A percentile compares a stretch with the other conserved stretches of the same genome.
Evolutionary conservation across 1,284 basidiomycete species (phyloP).

Genomic region (Cryptococcus deneoformans): DNA sequence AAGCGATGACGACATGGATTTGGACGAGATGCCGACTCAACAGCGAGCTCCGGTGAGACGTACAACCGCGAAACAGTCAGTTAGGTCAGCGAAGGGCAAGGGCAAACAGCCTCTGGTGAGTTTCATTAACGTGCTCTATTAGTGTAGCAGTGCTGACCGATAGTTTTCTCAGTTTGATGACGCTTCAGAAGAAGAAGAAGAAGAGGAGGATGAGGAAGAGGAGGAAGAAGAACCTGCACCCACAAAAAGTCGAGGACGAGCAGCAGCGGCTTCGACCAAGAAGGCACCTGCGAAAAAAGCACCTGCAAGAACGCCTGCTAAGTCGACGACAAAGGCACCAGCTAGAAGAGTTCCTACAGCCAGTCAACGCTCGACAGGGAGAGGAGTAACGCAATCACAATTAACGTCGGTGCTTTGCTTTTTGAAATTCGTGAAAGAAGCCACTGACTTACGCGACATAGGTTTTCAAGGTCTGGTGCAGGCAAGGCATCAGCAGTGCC

Average conservation of each 20-base stretch:
- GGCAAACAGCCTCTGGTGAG: slow-evolving; percentile 54
- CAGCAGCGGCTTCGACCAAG: slow-evolving; percentile 49
- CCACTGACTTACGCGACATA: background rate
- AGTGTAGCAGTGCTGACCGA: too few relatives aligned
- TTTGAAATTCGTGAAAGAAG: background rate
- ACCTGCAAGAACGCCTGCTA: too few relatives aligned
- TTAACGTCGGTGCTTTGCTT: slow-evolving; percentile 45
- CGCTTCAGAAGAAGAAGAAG: slow-evolving; percentile 42
- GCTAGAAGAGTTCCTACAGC: slow-evolving; percentile 26
- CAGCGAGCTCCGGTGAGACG: slow-evolving; percentile 40
- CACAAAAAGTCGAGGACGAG: slow-evolving; percentile 62
- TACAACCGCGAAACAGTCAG: background rate
- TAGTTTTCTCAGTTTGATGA: slow-evolving; percentile 51
- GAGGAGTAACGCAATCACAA: slow-evolving; percentile 55
- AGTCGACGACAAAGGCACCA: slow-evolving; percentile 30
- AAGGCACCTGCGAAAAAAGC: slow-evolving; percentile 60
- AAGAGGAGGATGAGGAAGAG: slow-evolving; percentile 54
- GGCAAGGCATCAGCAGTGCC: background rate
- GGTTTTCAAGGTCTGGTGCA: slow-evolving; percentile 3
- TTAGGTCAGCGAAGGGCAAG: slow-evolving; percentile 36
- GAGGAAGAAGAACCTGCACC: slow-evolving; percentile 58
- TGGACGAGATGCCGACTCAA: slow-evolving; percentile 45
- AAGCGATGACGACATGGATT: slow-evolving; percentile 41
- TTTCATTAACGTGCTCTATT: background rate
- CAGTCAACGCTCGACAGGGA: slow-evolving; percentile 5